Base-by-base conservation (phyloP, 345 rosid genomes). In the Eucalyptus caleyi region DNA sequence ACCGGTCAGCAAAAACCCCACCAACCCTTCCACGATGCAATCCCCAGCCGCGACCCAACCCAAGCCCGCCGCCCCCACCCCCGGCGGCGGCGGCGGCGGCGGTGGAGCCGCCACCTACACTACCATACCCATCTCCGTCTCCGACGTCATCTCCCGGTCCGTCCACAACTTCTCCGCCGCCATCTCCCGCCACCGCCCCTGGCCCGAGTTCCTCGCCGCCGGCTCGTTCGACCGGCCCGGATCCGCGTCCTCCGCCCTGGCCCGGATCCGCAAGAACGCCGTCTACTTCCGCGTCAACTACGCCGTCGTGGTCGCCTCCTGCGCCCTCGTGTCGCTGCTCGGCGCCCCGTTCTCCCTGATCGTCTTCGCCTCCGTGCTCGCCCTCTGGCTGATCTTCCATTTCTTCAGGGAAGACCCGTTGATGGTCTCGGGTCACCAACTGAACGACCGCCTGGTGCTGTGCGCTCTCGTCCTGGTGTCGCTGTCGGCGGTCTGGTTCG, bases 101-200 rank as follows among this genome's bases (percentile, higher is more conserved):
- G 23, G 90, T n/a, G n/a, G 62, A 87, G 13, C 89, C 54, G 62
- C 92, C 32, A 92, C 94, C 87, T 94, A 95, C 91, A 94, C 93
- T 18, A 91, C 95, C 80, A 95, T 93, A 89, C 96, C 95, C 27
- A 89, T 95, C 88, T 93, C 95, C 50, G 45, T 91, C 86, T 87
- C 89, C n/a, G 93, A 94, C 86, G 95, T 92, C 53, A 50, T 94
- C 82, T 90, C 93, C 87, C 95, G 94, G 53, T 95, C 95, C 26
- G 89, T 95, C 26, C 91, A 95, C 7, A 94, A 94, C 47, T 91
- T 95, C 49, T 80, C 90, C 40, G 59, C 92, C 89, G 53, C 92
- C 37, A 32, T 92, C 91, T 95, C 94, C 92, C 87, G 47, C 91
- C 94, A 90, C 90, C 94, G 94, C 89, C 95, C 95, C 69, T 95